Percentiles rank a stretch among this genome's conserved stretches.
phyloP scores from a whole-genome alignment of 106 monocot genomes.

The Hemerocallis citrina region DNA sequence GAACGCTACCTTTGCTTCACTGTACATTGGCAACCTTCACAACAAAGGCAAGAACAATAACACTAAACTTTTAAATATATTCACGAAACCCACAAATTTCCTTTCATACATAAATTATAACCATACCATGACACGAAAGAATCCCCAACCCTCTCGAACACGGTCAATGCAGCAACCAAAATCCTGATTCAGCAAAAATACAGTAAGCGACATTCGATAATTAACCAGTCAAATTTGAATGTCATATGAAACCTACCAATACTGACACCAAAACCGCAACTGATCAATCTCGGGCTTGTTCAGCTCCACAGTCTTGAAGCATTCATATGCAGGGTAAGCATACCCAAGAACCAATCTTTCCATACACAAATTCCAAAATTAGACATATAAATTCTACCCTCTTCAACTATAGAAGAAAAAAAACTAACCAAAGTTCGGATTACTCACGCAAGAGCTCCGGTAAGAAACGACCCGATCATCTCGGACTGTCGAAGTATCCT shows the following conservation, averaged over 20 bases:
- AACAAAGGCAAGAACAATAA: background rate
- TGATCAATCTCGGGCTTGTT: slow-evolving; percentile 64
- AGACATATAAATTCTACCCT: background rate
- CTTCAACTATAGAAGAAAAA: background rate
- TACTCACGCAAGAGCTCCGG: slow-evolving; percentile 30
- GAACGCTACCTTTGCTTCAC: slow-evolving; percentile 84
- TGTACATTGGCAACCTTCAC: slow-evolving; percentile 86
- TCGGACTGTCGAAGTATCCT: background rate
- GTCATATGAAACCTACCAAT: slow-evolving; percentile 27
- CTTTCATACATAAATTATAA: background rate
- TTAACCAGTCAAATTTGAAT: background rate
- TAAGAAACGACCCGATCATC: slow-evolving; percentile 44
- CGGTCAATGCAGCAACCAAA: slow-evolving; percentile 62
- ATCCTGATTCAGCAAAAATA: slow-evolving; percentile 49
- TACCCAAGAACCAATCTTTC: slow-evolving; percentile 68
- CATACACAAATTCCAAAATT: background rate
- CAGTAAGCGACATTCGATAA: background rate
- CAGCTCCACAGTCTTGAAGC: slow-evolving; percentile 59
- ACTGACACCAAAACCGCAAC: slow-evolving; percentile 62
- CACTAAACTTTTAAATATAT: background rate
- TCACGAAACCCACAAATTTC: background rate
- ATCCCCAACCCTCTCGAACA: slow-evolving; percentile 78
- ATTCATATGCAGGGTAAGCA: slow-evolving; percentile 68
- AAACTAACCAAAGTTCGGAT: background rate
- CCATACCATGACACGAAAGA: slow-evolving; percentile 68